Conservation (phyloP, 495 filamentous ascomycete species). For the Astrothelium macrocarpum region DNA sequence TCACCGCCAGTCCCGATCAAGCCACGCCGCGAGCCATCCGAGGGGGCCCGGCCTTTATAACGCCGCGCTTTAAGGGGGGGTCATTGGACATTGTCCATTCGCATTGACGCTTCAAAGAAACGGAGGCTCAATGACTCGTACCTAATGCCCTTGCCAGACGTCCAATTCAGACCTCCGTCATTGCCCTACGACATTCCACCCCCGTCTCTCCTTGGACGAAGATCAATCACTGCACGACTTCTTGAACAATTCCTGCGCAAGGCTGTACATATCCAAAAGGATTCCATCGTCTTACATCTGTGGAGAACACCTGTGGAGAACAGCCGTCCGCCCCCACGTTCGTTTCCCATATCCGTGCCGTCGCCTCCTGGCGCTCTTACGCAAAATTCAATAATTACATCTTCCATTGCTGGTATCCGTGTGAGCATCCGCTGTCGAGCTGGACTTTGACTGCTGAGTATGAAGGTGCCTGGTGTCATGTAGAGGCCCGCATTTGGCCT, state of each 20-base stretch:
- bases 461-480: background rate
- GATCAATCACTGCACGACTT: too few relatives aligned
- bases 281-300: background rate
- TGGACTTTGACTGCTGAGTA: background rate
- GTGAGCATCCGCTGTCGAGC: too few relatives aligned
- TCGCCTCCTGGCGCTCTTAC: background rate
- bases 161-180: background rate
- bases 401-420: too few relatives aligned
- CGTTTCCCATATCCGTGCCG: background rate
- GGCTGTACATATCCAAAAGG: background rate
- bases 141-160: background rate
- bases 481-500: background rate
- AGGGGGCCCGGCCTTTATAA: background rate
- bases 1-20: background rate
- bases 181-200: background rate
- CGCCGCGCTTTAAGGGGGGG: background rate
- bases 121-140: background rate
- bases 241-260: background rate
- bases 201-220: background rate
- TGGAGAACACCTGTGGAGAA: background rate
- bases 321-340: background rate
- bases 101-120: background rate
- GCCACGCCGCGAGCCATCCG: background rate
- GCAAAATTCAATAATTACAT: background rate
- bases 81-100: background rate